Conservation (phyloP, 1,284 basidiomycete species). For the Sporisorium exsertum region DNA sequence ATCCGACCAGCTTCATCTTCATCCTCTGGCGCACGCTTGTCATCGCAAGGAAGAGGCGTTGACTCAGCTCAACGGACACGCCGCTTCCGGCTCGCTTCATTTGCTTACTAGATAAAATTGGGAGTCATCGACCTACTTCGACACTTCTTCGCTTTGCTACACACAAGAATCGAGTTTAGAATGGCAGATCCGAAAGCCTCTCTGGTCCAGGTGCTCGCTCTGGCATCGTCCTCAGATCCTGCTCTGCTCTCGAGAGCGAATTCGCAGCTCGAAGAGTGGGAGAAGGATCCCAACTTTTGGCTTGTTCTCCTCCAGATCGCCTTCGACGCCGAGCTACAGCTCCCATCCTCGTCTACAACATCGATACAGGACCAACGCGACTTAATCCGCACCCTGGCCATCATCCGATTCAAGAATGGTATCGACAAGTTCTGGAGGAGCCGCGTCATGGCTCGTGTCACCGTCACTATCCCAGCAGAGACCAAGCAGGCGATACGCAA, state of each 20-base stretch:
- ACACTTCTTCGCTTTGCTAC: not conserved
- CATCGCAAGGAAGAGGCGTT: not conserved
- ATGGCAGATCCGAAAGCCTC: slow-evolving; percentile 38
- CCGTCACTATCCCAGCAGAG: slow-evolving; percentile 56
- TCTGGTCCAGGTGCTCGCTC: slow-evolving; percentile 44
- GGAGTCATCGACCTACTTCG: not conserved
- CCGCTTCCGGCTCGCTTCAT: too few species aligned
- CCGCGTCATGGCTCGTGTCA: slow-evolving; percentile 56
- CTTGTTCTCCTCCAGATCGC: slow-evolving; percentile 59
- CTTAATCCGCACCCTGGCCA: slow-evolving; percentile 56
- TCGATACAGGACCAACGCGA: slow-evolving; percentile 25
- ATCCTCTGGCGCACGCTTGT: not conserved
- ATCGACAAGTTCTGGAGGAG: slow-evolving; percentile 65
- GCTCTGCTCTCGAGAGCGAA: slow-evolving; percentile 35
- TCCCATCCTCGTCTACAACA: slow-evolving; percentile 11
- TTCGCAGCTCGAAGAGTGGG: slow-evolving; percentile 58
- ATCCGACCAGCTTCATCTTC: slow-evolving; percentile 4
- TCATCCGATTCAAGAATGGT: slow-evolving; percentile 69
- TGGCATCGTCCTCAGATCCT: slow-evolving; percentile 45
- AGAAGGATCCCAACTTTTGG: slow-evolving; percentile 58
- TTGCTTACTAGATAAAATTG: too few species aligned
- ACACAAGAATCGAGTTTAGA: not conserved
- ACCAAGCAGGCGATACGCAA: slow-evolving; percentile 58
- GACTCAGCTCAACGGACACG: too few species aligned
- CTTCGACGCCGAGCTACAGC: slow-evolving; percentile 41